phyloP scores from a whole-genome alignment of 176 grass and related monocot genomes.

The Eleusine coracana region DNA sequence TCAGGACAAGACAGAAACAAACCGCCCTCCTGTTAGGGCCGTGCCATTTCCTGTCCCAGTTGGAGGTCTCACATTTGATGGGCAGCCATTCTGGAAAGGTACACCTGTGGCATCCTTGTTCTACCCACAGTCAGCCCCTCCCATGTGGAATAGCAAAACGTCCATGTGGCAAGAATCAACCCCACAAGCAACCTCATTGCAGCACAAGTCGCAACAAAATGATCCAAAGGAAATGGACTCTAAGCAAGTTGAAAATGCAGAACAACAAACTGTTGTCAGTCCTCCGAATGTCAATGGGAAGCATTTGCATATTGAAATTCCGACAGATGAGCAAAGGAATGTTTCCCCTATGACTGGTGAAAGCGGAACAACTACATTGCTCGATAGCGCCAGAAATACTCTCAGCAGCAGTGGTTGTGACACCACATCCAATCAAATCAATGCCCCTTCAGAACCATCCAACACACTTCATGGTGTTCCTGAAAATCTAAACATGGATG shows the following conservation, averaged over 20 bases:
- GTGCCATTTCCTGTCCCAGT: slow-evolving; percentile 66
- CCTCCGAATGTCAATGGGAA: slow-evolving; percentile 31
- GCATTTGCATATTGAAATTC: slow-evolving; percentile 36
- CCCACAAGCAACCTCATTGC: slow-evolving; percentile 26
- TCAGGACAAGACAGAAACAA: slow-evolving; percentile 52
- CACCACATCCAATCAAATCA: slow-evolving; percentile 39
- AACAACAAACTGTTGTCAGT: slow-evolving; percentile 22
- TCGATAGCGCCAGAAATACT: slow-evolving; percentile 44
- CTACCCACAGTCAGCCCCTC: slow-evolving; percentile 52
- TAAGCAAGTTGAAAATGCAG: slow-evolving; percentile 27
- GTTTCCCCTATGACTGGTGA: slow-evolving; percentile 55
- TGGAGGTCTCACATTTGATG: slow-evolving; percentile 64
- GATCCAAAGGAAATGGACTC: slow-evolving; percentile 27
- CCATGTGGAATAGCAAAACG: slow-evolving; percentile 46
- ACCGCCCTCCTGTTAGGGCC: slow-evolving; percentile 62
- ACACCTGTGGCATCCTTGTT: slow-evolving; percentile 44
- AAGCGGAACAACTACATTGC: slow-evolving; percentile 43
- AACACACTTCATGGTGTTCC: slow-evolving; percentile 19
- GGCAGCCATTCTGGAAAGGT: slow-evolving; percentile 52
- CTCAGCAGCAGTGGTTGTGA: slow-evolving; percentile 37
- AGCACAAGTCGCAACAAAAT: slow-evolving; percentile 39
- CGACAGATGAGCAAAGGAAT: slow-evolving; percentile 38
- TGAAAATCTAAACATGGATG: slow-evolving; percentile 41
- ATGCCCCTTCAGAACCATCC: slow-evolving; percentile 30
- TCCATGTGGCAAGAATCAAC: slow-evolving; percentile 43